Evolutionary conservation across 306 rosid species (phyloP), one percentile per base, ranked within the genome.

Genomic region (Carpinus viminea): DNA sequence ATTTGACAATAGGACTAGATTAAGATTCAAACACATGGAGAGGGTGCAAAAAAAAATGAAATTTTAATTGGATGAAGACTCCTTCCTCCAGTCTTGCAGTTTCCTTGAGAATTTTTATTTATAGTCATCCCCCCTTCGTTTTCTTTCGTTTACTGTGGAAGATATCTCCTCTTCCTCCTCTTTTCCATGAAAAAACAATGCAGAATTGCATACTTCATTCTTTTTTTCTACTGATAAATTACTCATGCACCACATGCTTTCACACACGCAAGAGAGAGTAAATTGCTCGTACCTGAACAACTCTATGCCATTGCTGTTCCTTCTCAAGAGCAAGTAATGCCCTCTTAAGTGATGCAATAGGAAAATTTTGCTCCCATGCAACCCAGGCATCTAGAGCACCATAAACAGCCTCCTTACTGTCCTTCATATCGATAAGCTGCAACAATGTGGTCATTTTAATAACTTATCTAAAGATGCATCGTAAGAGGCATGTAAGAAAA

Each of bases 331-430:
- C 55, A 83, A 43, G 64, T 86, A 95, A 81, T 11, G 84, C 89
- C 72, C 52, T 68, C 80, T 85, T 92, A 57, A 95, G 79, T 68
- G 93, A 82, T 24, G 79, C 90, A 26, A 91, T 88, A 26, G 98
- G 98, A 54, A 92, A 95, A 34, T 80, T 85, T 60, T 88, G 87
- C 81, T 92, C 98, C 97, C 97, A 92, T 26, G 98, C 97, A 87
- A 87, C 95, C 96, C 93, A 95, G 65, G 95, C 92, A 88, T 95
- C 95, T 79, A 95, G 92, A 52, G 98, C 85, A 72, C 97, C 91
- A 79, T 91, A 95, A 84, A 92, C 78, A 70, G 90, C 89, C 74
- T 95, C 93, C 85, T 95, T 95, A 74, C 85, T 91, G 65, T 91
- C 90, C 76, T 86, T 86, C 46, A 95, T 84, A 77, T 92, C 90